Percentiles rank a stretch among this genome's conserved stretches.
Evolutionary conservation across 208 protist genomes (phyloP).

Genomic region (Trichomonas tenax): DNA sequence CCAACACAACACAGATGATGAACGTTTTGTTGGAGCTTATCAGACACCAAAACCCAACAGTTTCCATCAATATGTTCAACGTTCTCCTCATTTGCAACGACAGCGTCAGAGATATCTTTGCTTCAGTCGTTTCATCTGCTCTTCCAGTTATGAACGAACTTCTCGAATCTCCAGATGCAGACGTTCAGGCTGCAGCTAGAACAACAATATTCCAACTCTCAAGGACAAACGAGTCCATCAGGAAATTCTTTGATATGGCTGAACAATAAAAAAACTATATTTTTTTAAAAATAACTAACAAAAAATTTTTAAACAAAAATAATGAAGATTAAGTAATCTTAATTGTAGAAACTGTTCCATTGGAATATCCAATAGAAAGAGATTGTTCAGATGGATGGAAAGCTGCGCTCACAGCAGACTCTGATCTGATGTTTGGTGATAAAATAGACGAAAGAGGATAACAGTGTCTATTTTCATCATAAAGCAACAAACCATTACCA

Average conservation of each 20-base stretch:
- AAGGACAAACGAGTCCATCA: background rate
- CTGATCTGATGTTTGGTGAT: no score
- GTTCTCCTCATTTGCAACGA: background rate
- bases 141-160: background rate
- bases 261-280: background rate
- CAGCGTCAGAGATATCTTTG: background rate
- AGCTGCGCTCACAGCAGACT: no score
- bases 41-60: background rate
- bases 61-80: background rate
- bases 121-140: background rate
- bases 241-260: background rate
- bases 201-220: background rate
- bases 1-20: background rate
- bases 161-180: background rate
- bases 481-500: no score
- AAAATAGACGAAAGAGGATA: no score
- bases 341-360: no score
- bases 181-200: background rate
- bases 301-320: no score
- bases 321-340: no score
- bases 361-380: no score
- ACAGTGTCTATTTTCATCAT: no score
- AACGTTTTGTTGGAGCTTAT: background rate
- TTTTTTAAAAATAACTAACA: no score
- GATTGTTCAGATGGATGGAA: no score